These are phyloP conservation scores for Phyllostachys edulis DNA, from an alignment of 176 grass and related monocot genomes.

Conservation along the genomic window DNA sequence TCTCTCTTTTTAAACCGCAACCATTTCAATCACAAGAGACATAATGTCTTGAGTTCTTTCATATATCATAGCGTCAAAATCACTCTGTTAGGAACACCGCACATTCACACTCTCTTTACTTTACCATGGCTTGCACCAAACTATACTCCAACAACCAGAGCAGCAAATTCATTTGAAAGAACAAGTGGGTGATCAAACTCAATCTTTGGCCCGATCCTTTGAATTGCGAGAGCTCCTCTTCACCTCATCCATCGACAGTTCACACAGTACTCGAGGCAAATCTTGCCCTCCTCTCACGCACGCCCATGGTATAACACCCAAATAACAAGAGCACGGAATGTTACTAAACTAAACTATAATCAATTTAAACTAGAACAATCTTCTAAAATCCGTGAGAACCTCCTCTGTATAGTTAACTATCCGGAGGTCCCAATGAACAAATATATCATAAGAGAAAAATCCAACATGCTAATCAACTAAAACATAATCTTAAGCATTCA, in stretches of 20 bases:
- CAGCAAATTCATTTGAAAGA: not conserved
- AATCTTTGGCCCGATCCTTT: slow-evolving; percentile 92
- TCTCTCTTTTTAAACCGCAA: not conserved
- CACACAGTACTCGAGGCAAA: slow-evolving; percentile 82
- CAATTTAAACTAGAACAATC: too few relatives aligned
- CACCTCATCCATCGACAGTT: slow-evolving; percentile 58
- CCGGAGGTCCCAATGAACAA: too few relatives aligned
- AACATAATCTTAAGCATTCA: too few relatives aligned
- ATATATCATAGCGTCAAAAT: not conserved
- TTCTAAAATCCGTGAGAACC: too few relatives aligned
- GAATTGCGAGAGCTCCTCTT: slow-evolving; percentile 77
- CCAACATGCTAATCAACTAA: too few relatives aligned
- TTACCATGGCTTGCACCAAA: not conserved
- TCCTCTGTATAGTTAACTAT: too few relatives aligned
- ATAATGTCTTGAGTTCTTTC: slow-evolving; percentile 1
- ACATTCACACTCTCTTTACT: too few relatives aligned
- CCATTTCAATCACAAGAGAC: not conserved
- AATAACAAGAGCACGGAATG: too few relatives aligned
- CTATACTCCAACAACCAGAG: not conserved
- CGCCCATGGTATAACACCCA: too few relatives aligned
- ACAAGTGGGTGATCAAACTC: slow-evolving; percentile 21
- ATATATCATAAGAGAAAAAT: too few relatives aligned
- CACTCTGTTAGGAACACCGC: not conserved
- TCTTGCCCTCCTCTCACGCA: slow-evolving; percentile 54
- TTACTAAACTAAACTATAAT: too few relatives aligned